Percentiles rank a stretch among this genome's conserved stretches.
Evolutionary conservation across 768 basidiomycete genomes (phyloP).

Genomic region (Phanerochaete sordida): DNA sequence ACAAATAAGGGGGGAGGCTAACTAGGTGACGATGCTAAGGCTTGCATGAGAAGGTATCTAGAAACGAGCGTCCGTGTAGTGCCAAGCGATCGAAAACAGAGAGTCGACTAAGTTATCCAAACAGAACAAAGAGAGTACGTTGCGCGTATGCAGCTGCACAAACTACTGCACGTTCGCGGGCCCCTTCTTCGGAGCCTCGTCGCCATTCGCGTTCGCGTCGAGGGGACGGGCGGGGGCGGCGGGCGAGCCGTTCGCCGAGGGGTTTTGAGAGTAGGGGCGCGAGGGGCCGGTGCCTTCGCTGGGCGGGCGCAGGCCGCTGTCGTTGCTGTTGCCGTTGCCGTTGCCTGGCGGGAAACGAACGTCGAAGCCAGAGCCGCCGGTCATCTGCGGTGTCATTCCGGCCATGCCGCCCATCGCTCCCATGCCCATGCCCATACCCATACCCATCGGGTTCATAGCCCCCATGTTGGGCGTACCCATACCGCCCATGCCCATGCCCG

Average conservation of each 20-base stretch:
- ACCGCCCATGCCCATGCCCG: constrained; percentile 17
- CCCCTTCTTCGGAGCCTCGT: not conserved
- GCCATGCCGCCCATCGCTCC: constrained; percentile 29
- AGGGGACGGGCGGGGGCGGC: not conserved
- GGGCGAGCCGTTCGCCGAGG: constrained; percentile 21
- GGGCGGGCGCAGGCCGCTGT: not conserved
- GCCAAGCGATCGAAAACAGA: constrained; percentile 3
- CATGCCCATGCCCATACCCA: constrained; percentile 24
- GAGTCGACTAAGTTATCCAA: not conserved
- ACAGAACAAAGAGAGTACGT: not conserved
- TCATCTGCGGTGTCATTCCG: constrained; percentile 16
- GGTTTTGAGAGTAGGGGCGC: constrained; percentile 16
- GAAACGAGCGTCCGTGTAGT: constrained; percentile 1
- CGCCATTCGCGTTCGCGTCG: not conserved
- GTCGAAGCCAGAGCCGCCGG: constrained; percentile 14
- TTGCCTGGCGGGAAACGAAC: constrained; percentile 8
- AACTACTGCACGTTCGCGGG: not conserved
- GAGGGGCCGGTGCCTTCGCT: constrained; percentile 3
- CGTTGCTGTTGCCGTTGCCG: constrained; percentile 9
- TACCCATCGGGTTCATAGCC: constrained; percentile 9
- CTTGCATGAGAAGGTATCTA: constrained; percentile 1
- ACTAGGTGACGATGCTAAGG: not conserved
- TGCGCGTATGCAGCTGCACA: not conserved
- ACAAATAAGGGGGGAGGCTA: not conserved
- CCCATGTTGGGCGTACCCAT: constrained; percentile 35